These are phyloP conservation scores for Pythium chondricola DNA, from an alignment of 352 stramenopile genomes.

Conservation along the genomic window DNA sequence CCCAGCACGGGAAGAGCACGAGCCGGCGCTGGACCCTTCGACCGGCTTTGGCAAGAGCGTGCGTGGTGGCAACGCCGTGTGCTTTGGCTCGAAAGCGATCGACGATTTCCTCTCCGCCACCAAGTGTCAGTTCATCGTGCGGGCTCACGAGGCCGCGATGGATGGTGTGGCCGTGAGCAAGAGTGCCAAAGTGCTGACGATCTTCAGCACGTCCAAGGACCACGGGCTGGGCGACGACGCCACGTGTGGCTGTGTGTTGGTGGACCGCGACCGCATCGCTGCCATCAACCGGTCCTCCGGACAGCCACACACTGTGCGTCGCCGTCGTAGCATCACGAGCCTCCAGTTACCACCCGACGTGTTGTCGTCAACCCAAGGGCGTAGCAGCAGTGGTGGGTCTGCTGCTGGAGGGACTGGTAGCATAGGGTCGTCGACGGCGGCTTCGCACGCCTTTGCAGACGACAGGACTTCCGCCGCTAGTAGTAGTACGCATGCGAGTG, in stretches of 20 bases:
- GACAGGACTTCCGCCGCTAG: too few species aligned
- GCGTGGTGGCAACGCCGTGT: constrained; percentile 49
- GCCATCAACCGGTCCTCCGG: constrained; percentile 45
- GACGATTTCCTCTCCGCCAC: constrained; percentile 51
- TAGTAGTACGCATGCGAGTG: neutral
- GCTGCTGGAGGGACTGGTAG: too few species aligned
- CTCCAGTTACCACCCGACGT: neutral
- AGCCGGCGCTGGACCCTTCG: constrained; percentile 48
- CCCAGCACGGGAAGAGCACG: constrained; percentile 21
- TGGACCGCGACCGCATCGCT: constrained; percentile 52
- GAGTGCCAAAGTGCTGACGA: constrained; percentile 46
- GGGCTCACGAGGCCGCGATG: constrained; percentile 70
- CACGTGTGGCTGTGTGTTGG: constrained; percentile 54
- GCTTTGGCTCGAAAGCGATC: constrained; percentile 72
- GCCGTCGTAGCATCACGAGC: constrained; percentile 24
- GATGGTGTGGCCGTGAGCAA: constrained; percentile 79
- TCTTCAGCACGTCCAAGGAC: constrained; percentile 75
- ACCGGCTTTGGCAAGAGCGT: constrained; percentile 42
- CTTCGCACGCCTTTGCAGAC: too few species aligned
- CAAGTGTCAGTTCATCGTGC: constrained; percentile 52
- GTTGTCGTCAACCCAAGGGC: neutral
- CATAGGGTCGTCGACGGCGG: neutral
- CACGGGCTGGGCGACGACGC: constrained; percentile 54
- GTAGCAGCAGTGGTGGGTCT: neutral
- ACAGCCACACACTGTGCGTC: constrained; percentile 19